phyloP scores from a whole-genome alignment of 306 rosid genomes.

The Quillaja saponaria region DNA sequence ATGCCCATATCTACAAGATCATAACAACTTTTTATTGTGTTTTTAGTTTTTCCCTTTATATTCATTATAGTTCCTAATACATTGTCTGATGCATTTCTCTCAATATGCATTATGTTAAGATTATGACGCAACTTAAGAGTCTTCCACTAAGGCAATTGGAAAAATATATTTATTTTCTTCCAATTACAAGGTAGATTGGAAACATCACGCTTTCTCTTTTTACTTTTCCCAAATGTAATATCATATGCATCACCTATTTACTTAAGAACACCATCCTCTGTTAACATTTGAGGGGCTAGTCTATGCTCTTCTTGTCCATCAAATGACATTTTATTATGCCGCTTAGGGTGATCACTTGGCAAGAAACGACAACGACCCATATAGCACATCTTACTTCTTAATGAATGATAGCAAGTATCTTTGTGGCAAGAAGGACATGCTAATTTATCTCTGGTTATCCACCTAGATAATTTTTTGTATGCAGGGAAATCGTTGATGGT shows the following conservation, averaged over 20 bases:
- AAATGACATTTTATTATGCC: neutral
- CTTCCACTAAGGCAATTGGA: too few species aligned
- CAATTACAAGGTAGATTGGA: too few species aligned
- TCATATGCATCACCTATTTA: neutral
- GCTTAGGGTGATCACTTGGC: neutral
- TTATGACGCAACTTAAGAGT: too few species aligned
- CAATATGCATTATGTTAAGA: too few species aligned
- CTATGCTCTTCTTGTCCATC: neutral
- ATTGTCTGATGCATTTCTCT: too few species aligned
- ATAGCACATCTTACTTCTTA: neutral
- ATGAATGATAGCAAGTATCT: neutral
- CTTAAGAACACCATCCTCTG: neutral
- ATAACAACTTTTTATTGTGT: too few species aligned
- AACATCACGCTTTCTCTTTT: neutral
- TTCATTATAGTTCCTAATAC: too few species aligned
- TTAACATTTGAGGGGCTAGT: too few species aligned
- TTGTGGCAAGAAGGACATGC: neutral
- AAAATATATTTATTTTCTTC: too few species aligned
- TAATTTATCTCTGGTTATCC: neutral
- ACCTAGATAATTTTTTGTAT: slow-evolving; percentile 8
- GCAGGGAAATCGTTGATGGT: neutral
- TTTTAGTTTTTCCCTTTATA: too few species aligned
- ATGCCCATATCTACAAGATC: too few species aligned
- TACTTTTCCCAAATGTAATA: neutral
- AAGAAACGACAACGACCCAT: neutral